These are phyloP conservation scores for Ceratocystis variospora DNA, from an alignment of 2,329 filamentous ascomycete genomes.

Conservation along the genomic window DNA sequence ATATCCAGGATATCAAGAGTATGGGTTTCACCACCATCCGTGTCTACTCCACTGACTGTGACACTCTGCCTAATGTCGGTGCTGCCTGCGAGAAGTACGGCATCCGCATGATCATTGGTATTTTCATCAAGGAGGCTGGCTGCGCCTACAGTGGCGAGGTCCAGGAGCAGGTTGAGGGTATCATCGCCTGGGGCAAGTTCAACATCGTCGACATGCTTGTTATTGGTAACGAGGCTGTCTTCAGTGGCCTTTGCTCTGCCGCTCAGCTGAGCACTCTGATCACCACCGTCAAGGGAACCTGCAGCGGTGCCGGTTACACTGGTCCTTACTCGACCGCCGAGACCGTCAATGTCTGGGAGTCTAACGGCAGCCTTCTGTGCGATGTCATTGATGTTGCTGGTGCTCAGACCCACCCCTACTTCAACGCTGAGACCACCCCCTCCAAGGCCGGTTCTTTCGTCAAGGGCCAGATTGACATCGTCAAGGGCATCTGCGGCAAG, in stretches of 20 bases:
- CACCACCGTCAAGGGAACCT: conserved; percentile 46
- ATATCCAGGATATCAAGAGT: conserved; percentile 47
- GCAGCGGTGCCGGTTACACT: conserved; percentile 52
- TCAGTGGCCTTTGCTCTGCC: conserved; percentile 55
- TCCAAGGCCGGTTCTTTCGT: conserved; percentile 63
- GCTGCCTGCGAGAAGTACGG: conserved; percentile 50
- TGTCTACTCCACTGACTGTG: conserved; percentile 87
- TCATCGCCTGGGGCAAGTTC: conserved; percentile 62
- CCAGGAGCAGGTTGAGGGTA: conserved; percentile 57
- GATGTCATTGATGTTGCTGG: conserved; percentile 60
- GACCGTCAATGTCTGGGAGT: conserved; percentile 64
- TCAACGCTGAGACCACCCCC: conserved; percentile 58
- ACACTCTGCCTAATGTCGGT: conserved; percentile 63
- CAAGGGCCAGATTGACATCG: conserved; percentile 54
- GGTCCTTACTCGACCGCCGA: conserved; percentile 75
- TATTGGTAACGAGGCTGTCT: conserved; percentile 82
- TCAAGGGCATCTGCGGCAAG: conserved; percentile 60
- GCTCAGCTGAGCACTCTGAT: conserved; percentile 58
- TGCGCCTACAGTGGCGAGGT: conserved; percentile 49
- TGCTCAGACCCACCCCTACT: conserved; percentile 88
- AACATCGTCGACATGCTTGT: conserved; percentile 65
- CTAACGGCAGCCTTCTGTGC: conserved; percentile 51
- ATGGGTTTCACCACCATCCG: conserved; percentile 60
- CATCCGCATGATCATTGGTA: conserved; percentile 69
- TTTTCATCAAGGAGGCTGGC: conserved; percentile 61